phyloP scores from a whole-genome alignment of 2,329 filamentous ascomycete species.

The Apiospora marii region DNA sequence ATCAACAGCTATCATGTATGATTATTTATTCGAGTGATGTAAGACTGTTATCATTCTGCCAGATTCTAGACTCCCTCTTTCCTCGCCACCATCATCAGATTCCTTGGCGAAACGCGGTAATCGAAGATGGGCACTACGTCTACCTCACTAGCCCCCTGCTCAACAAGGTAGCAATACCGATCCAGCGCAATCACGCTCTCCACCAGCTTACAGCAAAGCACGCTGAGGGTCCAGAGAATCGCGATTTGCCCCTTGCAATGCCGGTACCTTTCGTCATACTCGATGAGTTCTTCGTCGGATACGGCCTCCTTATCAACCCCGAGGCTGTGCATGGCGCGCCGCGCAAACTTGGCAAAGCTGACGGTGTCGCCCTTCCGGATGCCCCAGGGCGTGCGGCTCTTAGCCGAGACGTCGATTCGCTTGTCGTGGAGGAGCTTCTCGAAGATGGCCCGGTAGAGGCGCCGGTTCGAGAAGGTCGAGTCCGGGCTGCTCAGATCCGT shows the following conservation, averaged over 20 bases:
- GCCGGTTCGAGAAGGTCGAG: conserved; percentile 37
- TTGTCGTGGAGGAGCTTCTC: conserved; percentile 41
- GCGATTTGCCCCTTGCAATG: conserved; percentile 38
- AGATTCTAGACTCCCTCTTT: neutral
- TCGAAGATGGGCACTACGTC: conserved; percentile 41
- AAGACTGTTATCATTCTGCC: neutral
- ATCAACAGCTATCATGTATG: too few species aligned
- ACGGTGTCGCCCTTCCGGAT: conserved; percentile 40
- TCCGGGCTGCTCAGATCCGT: conserved; percentile 29
- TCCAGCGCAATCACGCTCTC: conserved; percentile 44
- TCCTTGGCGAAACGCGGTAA: conserved; percentile 37
- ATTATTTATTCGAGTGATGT: neutral
- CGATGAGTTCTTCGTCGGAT: conserved; percentile 32
- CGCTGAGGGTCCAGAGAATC: conserved; percentile 43
- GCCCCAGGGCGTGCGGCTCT: conserved; percentile 39
- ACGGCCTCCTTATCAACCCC: conserved; percentile 31
- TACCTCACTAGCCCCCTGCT: conserved; percentile 32
- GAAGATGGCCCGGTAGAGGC: conserved; percentile 39
- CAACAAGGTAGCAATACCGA: conserved; percentile 41
- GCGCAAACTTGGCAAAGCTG: conserved; percentile 38
- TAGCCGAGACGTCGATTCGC: conserved; percentile 27
- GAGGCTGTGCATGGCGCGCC: conserved; percentile 37
- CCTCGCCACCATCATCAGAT: conserved; percentile 40
- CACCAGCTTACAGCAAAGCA: conserved; percentile 44
- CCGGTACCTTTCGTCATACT: conserved; percentile 38